Evolutionary conservation across 257 asterid species (phyloP).

Genomic region (Ajuga chamaepitys): DNA sequence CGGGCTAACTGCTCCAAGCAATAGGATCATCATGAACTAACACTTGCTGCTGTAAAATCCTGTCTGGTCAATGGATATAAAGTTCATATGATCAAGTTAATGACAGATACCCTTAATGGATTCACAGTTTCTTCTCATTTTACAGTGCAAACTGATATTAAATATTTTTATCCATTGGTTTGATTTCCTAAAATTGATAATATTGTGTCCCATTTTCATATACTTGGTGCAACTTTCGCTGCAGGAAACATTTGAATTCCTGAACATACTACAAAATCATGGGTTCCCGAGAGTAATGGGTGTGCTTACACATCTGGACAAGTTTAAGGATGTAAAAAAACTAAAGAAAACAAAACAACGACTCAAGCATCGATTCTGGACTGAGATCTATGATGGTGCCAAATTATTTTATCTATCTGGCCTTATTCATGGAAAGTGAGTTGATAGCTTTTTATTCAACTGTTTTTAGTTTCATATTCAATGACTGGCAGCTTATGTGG

Average conservation of each 20-base stretch:
- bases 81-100: background rate
- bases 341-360: conserved; percentile 90
- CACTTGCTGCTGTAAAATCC: background rate
- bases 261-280: conserved; percentile 90
- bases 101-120: background rate
- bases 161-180: background rate
- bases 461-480: background rate
- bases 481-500: conserved; percentile 5
- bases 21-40: background rate
- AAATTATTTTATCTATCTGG: conserved; percentile 93
- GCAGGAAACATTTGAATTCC: conserved; percentile 97
- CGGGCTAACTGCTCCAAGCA: background rate
- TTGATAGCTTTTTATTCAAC: background rate
- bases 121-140: background rate
- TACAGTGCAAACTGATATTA: background rate
- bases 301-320: conserved; percentile 94
- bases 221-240: conserved; percentile 15
- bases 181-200: background rate
- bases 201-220: background rate
- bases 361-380: conserved; percentile 98
- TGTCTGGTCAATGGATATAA: background rate
- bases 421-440: conserved; percentile 96
- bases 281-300: conserved; percentile 99
- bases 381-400: conserved; percentile 98
- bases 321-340: conserved; percentile 93